Percentiles rank a stretch among this genome's conserved stretches.
phyloP scores from a whole-genome alignment of 257 asterid genomes.

The Fraxinus excelsior region DNA sequence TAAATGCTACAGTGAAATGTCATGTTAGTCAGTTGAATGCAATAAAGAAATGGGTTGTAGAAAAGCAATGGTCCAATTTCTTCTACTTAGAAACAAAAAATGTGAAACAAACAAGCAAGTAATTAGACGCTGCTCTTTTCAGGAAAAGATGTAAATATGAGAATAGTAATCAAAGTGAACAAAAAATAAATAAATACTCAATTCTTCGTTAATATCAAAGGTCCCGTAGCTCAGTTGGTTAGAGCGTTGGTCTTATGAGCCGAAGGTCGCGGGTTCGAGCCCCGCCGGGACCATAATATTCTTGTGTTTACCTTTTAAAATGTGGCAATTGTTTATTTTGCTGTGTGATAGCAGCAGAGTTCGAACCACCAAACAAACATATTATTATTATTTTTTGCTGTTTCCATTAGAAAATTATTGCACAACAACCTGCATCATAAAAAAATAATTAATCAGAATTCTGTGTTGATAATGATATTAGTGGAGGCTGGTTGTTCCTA shows the following conservation, averaged over 20 bases:
- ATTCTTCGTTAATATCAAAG: background rate
- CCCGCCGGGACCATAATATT: conserved; percentile 89
- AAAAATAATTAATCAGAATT: background rate
- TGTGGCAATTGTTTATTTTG: no score
- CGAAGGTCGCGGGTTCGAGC: conserved; percentile 99
- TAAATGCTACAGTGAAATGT: no score
- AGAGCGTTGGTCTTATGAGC: conserved; percentile 99
- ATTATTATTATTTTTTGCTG: background rate
- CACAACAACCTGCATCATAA: background rate
- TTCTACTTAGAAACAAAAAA: no score
- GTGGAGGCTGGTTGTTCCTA: background rate
- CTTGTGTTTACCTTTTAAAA: background rate
- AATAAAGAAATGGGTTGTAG: no score
- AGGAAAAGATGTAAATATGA: no score
- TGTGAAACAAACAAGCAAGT: no score
- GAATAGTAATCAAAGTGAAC: no score
- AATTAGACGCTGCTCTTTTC: no score
- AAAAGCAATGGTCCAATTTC: no score
- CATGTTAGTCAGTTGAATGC: no score
- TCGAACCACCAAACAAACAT: background rate
- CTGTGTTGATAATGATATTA: background rate
- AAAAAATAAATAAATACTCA: no score
- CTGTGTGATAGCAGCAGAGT: no score
- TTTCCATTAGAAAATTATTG: background rate
- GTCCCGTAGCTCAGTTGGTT: conserved; percentile 99